A percentile compares a stretch with the other conserved stretches of the same genome.
Conservation (phyloP, 176 grass and related monocot species). For the Zea luxurians region DNA sequence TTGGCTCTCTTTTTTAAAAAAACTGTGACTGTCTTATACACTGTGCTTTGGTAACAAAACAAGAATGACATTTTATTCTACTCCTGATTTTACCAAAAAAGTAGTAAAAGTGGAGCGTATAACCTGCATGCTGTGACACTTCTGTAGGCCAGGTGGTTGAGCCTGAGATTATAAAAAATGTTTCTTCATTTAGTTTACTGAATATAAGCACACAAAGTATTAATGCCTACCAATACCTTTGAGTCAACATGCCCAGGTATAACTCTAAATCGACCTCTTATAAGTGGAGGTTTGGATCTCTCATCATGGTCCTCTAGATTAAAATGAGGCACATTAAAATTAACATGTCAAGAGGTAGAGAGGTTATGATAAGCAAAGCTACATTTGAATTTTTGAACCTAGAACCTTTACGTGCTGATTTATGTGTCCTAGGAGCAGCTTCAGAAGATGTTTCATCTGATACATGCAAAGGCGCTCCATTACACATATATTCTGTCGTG, state of each 20-base stretch:
- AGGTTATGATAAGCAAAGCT: conserved; percentile 13
- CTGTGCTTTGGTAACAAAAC: background rate
- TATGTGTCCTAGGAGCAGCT: conserved; percentile 41
- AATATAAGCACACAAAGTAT: conserved; percentile 27
- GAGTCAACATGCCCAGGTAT: conserved; percentile 77
- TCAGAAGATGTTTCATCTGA: conserved; percentile 56
- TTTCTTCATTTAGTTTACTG: conserved; percentile 33
- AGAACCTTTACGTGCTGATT: conserved; percentile 48
- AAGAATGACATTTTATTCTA: background rate
- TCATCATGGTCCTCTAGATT: conserved; percentile 67
- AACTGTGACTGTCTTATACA: background rate
- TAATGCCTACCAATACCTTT: conserved; percentile 56
- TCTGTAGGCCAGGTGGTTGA: conserved; percentile 60
- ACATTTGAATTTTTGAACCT: conserved; percentile 1
- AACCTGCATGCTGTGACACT: conserved; percentile 82
- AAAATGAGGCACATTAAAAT: conserved; percentile 24
- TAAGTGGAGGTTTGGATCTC: conserved; percentile 68
- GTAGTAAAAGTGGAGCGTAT: background rate
- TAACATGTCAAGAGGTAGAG: background rate
- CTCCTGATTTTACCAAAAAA: background rate
- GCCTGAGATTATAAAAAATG: conserved; percentile 34
- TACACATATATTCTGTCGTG: too few species aligned
- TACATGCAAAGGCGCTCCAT: conserved; percentile 33
- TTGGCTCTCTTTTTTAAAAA: too few species aligned
- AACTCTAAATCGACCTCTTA: conserved; percentile 94